These are phyloP conservation scores for Kwoniella sp. DNA, from an alignment of 768 basidiomycete species.

Conservation along the genomic window DNA sequence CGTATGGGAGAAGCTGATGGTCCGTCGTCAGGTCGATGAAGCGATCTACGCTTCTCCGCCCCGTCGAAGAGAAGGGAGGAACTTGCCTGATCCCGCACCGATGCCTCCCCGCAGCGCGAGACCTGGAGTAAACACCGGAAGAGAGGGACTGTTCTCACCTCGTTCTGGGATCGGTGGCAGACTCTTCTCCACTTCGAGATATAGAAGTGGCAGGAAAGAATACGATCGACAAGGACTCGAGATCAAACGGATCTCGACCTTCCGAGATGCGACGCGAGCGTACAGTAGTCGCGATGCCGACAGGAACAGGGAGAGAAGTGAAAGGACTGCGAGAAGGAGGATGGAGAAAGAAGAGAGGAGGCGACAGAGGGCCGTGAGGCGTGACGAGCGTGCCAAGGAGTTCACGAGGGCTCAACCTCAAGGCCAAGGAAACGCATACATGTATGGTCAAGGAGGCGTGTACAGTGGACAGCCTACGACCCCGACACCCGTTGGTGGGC, in stretches of 20 bases:
- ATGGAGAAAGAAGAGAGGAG: conserved; percentile 18
- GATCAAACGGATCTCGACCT: not conserved
- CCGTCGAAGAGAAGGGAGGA: not conserved
- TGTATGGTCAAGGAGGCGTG: not conserved
- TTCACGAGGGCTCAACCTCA: not conserved
- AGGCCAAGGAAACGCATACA: not conserved
- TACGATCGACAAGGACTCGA: conserved; percentile 1
- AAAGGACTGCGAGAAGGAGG: conserved; percentile 1
- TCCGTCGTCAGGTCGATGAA: conserved; percentile 7
- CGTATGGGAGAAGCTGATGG: conserved; percentile 15
- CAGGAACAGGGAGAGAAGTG: not conserved
- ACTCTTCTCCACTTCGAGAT: not conserved
- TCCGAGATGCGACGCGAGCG: not conserved
- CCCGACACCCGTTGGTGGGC: not conserved
- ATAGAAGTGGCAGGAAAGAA: conserved; percentile 2
- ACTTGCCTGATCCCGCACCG: conserved; percentile 5
- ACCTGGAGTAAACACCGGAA: not conserved
- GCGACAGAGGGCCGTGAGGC: conserved; percentile 4
- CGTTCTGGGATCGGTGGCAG: not conserved
- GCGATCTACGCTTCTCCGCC: conserved; percentile 2
- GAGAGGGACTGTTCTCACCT: not conserved
- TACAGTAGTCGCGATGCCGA: not conserved
- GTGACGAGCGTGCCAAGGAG: conserved; percentile 10
- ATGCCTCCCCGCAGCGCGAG: not conserved
- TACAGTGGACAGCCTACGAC: not conserved